Percentiles rank a stretch among this genome's conserved stretches.
Evolutionary conservation across 2,329 filamentous ascomycete genomes (phyloP).

Genomic region (Ambrosiella xylebori): DNA sequence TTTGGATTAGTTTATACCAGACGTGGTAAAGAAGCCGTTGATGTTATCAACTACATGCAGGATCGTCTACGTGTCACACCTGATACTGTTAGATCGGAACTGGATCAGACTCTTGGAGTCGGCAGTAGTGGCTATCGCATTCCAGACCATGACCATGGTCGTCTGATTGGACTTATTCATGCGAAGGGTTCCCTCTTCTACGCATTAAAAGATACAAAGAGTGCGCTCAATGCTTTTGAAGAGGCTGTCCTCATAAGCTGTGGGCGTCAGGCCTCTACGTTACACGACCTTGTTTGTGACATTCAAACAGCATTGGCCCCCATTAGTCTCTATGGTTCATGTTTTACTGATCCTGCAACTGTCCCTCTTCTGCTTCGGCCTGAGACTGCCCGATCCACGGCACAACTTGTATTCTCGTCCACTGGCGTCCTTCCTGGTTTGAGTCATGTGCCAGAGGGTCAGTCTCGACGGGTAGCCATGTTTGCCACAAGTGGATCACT

Average conservation of each 20-base stretch:
- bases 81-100: constrained; percentile 5
- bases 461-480: constrained; percentile 61
- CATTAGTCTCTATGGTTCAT: constrained; percentile 8
- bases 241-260: constrained; percentile 82
- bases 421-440: constrained; percentile 68
- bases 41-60: constrained; percentile 75
- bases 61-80: constrained; percentile 33
- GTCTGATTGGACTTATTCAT: constrained; percentile 84
- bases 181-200: constrained; percentile 99
- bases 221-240: constrained; percentile 78
- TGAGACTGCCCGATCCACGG: constrained; percentile 66
- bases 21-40: constrained; percentile 66
- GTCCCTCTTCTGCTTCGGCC: constrained; percentile 62
- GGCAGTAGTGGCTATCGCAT: constrained; percentile 62
- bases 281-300: constrained; percentile 60
- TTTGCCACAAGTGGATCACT: constrained; percentile 93
- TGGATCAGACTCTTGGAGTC: constrained; percentile 16
- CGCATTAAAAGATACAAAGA: constrained; percentile 62
- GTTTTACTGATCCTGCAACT: not conserved
- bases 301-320: constrained; percentile 55
- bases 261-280: constrained; percentile 50
- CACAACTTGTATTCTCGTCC: constrained; percentile 62
- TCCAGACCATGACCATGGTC: constrained; percentile 71
- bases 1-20: constrained; percentile 77
- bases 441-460: constrained; percentile 49